A percentile compares a stretch with the other conserved stretches of the same genome.
phyloP scores from a whole-genome alignment of 164 flowering plant species.

The Cinnamomum micranthum region DNA sequence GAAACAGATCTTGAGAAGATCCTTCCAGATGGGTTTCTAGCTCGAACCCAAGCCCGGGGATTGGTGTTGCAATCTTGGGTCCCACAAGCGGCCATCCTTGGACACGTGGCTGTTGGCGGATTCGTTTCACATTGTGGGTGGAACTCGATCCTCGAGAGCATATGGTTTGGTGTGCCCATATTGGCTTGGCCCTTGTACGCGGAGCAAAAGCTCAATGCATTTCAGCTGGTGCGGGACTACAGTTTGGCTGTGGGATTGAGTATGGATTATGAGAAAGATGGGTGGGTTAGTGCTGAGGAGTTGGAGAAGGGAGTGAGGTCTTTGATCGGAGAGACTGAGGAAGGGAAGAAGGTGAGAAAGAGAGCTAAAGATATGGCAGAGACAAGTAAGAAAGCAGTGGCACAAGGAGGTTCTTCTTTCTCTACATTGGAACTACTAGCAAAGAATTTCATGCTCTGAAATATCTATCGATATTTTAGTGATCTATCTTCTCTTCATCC shows the following conservation, averaged over 20 bases:
- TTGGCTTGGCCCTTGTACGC: constrained; percentile 7
- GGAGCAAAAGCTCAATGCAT: constrained; percentile 9
- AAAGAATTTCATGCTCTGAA: not conserved
- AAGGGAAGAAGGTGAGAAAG: constrained; percentile 23
- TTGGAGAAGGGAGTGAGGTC: constrained; percentile 35
- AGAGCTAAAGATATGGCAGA: constrained; percentile 27
- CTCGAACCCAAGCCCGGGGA: constrained; percentile 3
- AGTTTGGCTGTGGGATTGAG: not conserved
- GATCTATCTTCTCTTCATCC: no score
- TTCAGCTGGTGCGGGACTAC: not conserved
- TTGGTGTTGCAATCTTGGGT: constrained; percentile 9
- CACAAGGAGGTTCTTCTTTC: constrained; percentile 34
- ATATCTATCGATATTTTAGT: no score
- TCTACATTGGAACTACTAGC: not conserved
- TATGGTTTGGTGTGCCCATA: constrained; percentile 10
- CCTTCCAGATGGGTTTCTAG: constrained; percentile 10
- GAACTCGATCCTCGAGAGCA: constrained; percentile 7
- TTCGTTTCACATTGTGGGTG: constrained; percentile 13
- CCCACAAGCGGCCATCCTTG: constrained; percentile 9
- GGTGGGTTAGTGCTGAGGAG: constrained; percentile 12
- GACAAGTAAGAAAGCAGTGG: constrained; percentile 21
- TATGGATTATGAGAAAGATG: not conserved
- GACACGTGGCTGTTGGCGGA: constrained; percentile 3
- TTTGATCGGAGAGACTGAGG: constrained; percentile 29
- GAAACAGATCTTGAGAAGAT: constrained; percentile 5